phyloP scores from a whole-genome alignment of 176 grass and related monocot species.

The Coix lacrymajobi region DNA sequence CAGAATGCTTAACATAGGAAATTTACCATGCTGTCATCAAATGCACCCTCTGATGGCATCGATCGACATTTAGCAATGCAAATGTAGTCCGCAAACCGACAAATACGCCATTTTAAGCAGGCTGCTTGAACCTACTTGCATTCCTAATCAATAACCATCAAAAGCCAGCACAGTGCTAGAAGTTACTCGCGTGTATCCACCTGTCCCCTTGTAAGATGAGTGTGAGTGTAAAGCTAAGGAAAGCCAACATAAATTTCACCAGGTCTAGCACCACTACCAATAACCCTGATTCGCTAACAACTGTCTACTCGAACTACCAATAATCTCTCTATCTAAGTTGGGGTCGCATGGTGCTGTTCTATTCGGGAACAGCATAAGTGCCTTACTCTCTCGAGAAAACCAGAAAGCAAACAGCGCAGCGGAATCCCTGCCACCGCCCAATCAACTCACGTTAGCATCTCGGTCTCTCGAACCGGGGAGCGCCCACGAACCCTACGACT shows the following conservation, averaged over 20 bases:
- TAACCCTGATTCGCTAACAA: background rate
- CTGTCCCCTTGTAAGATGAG: background rate
- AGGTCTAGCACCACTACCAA: background rate
- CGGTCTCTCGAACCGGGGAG: background rate
- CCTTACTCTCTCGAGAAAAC: background rate
- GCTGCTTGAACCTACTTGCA: background rate
- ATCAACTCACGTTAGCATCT: background rate
- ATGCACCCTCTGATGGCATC: background rate
- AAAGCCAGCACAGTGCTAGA: background rate
- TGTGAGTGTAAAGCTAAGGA: background rate
- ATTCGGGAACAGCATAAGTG: background rate
- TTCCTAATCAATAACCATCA: background rate
- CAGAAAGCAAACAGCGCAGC: background rate
- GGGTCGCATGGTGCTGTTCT: background rate
- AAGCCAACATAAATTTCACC: background rate
- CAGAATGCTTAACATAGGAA: background rate
- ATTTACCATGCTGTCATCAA: slow-evolving; percentile 3
- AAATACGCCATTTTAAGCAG: background rate
- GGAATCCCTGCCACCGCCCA: background rate
- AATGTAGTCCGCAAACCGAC: background rate
- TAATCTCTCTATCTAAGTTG: background rate
- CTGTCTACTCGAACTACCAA: background rate
- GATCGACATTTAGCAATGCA: background rate
- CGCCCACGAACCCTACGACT: slow-evolving; percentile 18
- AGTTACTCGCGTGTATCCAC: background rate